These are phyloP conservation scores for Mortierella hygrophila DNA, from an alignment of 192 early-diverging fungal species.

Conservation along the genomic window DNA sequence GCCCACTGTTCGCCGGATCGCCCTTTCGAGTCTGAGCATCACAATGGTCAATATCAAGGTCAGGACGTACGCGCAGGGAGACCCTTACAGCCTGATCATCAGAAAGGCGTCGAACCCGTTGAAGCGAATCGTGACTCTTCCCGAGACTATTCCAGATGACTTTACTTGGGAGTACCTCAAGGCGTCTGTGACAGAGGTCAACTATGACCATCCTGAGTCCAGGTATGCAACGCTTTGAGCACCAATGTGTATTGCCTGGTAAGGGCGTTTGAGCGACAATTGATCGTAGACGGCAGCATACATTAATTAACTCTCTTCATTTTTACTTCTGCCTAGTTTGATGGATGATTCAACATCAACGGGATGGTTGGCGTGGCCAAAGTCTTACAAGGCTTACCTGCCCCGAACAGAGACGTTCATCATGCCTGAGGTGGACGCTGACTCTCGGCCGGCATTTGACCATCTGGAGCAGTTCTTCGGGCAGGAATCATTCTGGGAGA, in stretches of 20 bases:
- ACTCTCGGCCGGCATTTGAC: conserved; percentile 68
- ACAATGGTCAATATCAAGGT: conserved; percentile 81
- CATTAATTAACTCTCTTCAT: neutral
- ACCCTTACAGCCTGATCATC: conserved; percentile 58
- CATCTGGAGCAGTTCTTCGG: conserved; percentile 67
- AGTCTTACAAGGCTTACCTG: conserved; percentile 67
- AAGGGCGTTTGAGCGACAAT: neutral
- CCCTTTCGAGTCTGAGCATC: conserved; percentile 68
- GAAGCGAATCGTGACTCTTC: conserved; percentile 46
- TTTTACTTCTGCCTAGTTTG: conserved; percentile 34
- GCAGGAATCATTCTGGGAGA: conserved; percentile 76
- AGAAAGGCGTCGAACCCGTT: conserved; percentile 60
- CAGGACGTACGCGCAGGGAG: conserved; percentile 67
- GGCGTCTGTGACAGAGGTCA: conserved; percentile 33
- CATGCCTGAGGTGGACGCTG: conserved; percentile 69
- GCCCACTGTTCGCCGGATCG: conserved; percentile 77
- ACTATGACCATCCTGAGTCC: conserved; percentile 42
- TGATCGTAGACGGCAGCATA: neutral
- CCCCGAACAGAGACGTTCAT: conserved; percentile 44
- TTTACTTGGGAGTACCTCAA: conserved; percentile 56
- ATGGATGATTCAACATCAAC: conserved; percentile 71
- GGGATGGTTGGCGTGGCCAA: conserved; percentile 91
- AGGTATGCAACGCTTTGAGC: conserved; percentile 26
- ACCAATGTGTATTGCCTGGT: too few species aligned
- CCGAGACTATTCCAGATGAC: conserved; percentile 49